Base-by-base conservation (phyloP, 768 basidiomycete genomes). In the Cyclocybe cylindracea region DNA sequence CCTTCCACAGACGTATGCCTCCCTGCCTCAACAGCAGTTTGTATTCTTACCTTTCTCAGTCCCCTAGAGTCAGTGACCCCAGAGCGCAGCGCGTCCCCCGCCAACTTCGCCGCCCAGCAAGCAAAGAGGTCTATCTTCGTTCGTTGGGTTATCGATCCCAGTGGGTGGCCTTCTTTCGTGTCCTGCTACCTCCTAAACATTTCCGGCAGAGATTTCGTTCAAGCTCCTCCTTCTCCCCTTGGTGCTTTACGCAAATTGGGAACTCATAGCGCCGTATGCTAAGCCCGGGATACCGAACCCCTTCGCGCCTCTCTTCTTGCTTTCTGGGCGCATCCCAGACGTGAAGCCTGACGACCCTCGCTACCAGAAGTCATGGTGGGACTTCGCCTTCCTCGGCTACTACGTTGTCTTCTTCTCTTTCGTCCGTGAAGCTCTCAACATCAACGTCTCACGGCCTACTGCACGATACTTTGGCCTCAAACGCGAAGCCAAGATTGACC, bases 391-490 rank as follows among this genome's bases (percentile, higher is more conserved):
- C 71, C 60, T 98, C 41, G 77, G 78, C 2, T 95, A 91, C 69
- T 76, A 95, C 63, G 76, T 98, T 68, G 73, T 98, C 44, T 84
- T 96, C 61, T 98, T 88, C 73, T 95, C 93, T 2, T 89, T 94
- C 65, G 58, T 94, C 39, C 85, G 96, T 31, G 94, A 98, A 69
- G 62, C 76, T 39, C 64, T 93, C 66, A 82, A 86, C 13, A 57
- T 89, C 61, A 81, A 80, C 49, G 34, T 92, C 9, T 83, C 85
- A 39, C 72, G 74, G 18, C 90, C 89, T 1, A 57, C 94, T 35
- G 94, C 88, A 0, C 78, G 74, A 33, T 75, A 78, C 52, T 84
- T 87, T 49, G 89, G 94, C 2, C 79, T 99, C 44, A 80, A 73
- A 61, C 83, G 77, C 55, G 67, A 71, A 51, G 64, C 65, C 18